Evolutionary conservation across 2,329 filamentous ascomycete genomes (phyloP).

Genomic region (Trichoderma aggressivum): DNA sequence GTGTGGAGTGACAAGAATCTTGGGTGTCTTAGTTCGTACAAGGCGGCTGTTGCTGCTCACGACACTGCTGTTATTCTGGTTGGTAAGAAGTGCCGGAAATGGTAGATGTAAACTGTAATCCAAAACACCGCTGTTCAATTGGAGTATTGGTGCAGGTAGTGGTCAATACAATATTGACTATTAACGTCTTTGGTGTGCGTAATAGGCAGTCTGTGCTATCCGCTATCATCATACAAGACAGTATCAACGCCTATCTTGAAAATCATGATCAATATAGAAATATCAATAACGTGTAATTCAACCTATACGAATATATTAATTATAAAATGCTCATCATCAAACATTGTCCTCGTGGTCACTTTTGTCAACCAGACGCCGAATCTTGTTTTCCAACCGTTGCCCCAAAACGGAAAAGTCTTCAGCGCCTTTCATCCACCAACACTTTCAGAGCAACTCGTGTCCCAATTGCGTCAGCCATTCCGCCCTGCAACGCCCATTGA

Average conservation of each 20-base stretch:
- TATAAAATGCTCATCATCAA: neutral
- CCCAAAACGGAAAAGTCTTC: conserved; percentile 1
- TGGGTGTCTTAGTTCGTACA: conserved; percentile 33
- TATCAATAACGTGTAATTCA: neutral
- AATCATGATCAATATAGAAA: neutral
- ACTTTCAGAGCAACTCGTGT: neutral
- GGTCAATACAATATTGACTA: neutral
- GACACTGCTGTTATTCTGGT: conserved; percentile 34
- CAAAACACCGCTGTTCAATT: neutral
- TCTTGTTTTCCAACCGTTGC: neutral
- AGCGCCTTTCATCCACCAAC: neutral
- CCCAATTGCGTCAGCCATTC: neutral
- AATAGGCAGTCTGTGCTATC: neutral
- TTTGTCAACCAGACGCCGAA: neutral
- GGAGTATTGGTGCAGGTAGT: neutral
- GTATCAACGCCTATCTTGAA: neutral
- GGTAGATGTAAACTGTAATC: neutral
- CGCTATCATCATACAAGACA: neutral
- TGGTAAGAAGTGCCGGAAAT: neutral
- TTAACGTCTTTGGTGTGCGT: too few species aligned
- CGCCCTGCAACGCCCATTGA: neutral
- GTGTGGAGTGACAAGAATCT: conserved; percentile 45
- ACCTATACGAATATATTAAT: neutral
- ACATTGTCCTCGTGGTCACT: neutral
- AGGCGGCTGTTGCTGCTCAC: conserved; percentile 32